Conservation (phyloP, 768 basidiomycete species). For the Hericium alpestre region DNA sequence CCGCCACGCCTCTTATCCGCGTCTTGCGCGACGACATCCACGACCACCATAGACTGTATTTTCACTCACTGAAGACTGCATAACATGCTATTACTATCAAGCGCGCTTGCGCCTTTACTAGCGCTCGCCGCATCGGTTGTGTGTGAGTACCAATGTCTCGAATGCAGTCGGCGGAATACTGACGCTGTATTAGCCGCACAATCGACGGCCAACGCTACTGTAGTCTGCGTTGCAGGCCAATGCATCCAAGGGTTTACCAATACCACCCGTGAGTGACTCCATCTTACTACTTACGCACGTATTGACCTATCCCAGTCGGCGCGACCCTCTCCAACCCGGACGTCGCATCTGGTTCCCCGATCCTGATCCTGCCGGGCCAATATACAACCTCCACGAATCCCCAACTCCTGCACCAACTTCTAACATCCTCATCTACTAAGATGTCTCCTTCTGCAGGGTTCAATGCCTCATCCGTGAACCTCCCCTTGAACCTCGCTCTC, state of each 20-base stretch:
- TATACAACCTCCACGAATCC: slow-evolving; percentile 66
- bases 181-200: neutral
- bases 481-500: slow-evolving; percentile 61
- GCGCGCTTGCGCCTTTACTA: neutral
- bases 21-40: neutral
- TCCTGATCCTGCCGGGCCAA: slow-evolving; percentile 67
- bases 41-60: neutral
- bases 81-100: neutral
- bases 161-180: neutral
- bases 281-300: neutral
- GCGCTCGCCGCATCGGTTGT: neutral
- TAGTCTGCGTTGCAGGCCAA: slow-evolving; percentile 83
- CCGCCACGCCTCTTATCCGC: neutral
- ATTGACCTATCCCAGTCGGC: slow-evolving; percentile 44
- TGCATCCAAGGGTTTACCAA: slow-evolving; percentile 75
- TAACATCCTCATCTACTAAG: slow-evolving; percentile 55
- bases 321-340: slow-evolving; percentile 50
- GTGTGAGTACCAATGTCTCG: slow-evolving; percentile 17
- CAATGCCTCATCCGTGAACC: slow-evolving; percentile 40
- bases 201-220: slow-evolving; percentile 30
- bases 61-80: neutral
- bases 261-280: slow-evolving; percentile 45
- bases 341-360: slow-evolving; percentile 27
- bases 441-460: slow-evolving; percentile 56
- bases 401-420: slow-evolving; percentile 53